Base-by-base conservation (phyloP, 164 flowering plant species). In the Umbilicus rupestris region DNA sequence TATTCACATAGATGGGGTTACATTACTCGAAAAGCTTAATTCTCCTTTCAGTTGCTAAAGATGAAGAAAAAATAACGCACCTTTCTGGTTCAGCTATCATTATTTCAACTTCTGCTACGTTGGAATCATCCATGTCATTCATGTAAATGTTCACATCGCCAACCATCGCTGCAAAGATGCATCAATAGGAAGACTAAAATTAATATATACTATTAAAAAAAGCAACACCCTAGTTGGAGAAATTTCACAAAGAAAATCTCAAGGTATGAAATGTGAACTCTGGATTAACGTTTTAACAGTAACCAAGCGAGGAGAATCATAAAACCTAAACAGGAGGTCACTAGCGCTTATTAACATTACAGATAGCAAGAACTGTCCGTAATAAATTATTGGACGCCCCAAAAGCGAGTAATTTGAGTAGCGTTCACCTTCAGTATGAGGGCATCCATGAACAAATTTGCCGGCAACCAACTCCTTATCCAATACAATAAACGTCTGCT, bases 141-240 rank as follows among this genome's bases (percentile, higher is more conserved):
- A 92, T 88, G 77, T 82, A 95, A 33, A 95, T 77, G 68, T 92
- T 95, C 41, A 95, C 97, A 79, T 95, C 99, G 69, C 99, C 99
- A 69, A 78, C 85, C 99, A 92, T 92, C 39, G 97, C 99, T 94
- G 89, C 65, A 73, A 76, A 70, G 65, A 52, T 52, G 31, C 59
- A 52, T 52, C 30, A 52, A 9, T 26, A 50, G 8, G 1, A 49
- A n/a, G 55, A 49, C 1, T 10, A 49, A 16, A 46, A 46, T 1
- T 5, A n/a, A n/a, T 3, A 7, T 9, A 17, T 16, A 46, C 3
- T 46, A 16, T 46, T 46, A 3, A 5, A 46, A 46, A 17, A 46
- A 46, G 6, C 20, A 16, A 16, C 50, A 46, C 50, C 0, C 37
- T 35, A 35, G 0, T 35, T 35, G 37, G 37, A 35, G 37, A 35